A percentile compares a stretch with the other conserved stretches of the same genome.
Evolutionary conservation across 2,329 filamentous ascomycete species (phyloP).

Genomic region (Colletotrichum tamarilloi): DNA sequence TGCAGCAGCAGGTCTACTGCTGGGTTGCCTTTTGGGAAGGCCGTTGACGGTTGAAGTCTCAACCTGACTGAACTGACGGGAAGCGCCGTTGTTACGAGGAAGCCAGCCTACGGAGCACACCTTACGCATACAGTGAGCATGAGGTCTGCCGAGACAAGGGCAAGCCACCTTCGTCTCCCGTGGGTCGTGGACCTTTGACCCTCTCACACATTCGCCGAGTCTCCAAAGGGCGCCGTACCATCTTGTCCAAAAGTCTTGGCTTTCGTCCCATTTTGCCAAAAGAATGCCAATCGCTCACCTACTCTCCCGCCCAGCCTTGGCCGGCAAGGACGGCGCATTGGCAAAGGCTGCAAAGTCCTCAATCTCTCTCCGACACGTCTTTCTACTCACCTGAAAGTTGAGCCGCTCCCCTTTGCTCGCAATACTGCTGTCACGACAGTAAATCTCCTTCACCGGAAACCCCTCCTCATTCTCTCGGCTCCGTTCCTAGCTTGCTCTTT

Average conservation of each 20-base stretch:
- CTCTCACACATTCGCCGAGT: background rate
- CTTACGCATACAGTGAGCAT: background rate
- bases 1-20: background rate
- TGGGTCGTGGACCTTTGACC: background rate
- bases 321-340: conserved; percentile 35
- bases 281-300: conserved; percentile 25
- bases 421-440: background rate
- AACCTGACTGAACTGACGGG: background rate
- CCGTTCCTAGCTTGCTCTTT: conserved; percentile 9
- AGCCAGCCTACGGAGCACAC: background rate
- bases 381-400: conserved; percentile 1
- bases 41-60: background rate
- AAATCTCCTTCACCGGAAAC: conserved; percentile 2
- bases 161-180: background rate
- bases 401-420: background rate
- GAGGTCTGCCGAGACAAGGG: background rate
- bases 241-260: conserved; percentile 24
- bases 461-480: background rate
- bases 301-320: conserved; percentile 32
- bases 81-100: background rate
- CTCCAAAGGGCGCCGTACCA: background rate
- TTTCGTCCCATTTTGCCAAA: conserved; percentile 20
- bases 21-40: background rate
- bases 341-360: conserved; percentile 3
- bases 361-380: conserved; percentile 1